Conservation (phyloP, 352 stramenopile species). For the Phytophthora hybrid region DNA sequence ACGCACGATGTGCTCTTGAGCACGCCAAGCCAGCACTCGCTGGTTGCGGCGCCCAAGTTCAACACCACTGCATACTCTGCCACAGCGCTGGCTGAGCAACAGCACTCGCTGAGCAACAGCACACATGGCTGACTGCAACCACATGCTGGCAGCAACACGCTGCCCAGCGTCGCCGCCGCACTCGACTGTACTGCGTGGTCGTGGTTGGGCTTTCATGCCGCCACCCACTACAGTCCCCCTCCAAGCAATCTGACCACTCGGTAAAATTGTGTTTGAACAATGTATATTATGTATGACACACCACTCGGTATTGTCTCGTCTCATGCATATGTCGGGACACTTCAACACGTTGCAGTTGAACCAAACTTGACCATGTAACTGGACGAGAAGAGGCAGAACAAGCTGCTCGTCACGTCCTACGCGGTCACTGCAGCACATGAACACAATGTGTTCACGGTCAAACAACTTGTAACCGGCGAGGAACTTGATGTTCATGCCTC, state of each 20-base stretch:
- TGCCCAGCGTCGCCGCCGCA: not conserved
- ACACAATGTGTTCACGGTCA: too few relatives aligned
- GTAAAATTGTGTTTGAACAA: constrained; percentile 5
- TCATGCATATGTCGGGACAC: constrained; percentile 4
- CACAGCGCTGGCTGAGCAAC: not conserved
- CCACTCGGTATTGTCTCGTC: constrained; percentile 10
- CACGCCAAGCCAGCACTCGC: not conserved
- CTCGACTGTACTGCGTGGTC: constrained; percentile 25
- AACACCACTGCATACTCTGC: constrained; percentile 3
- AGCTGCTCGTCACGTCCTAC: too few relatives aligned
- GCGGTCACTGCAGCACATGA: too few relatives aligned
- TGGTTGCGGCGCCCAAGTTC: constrained; percentile 1
- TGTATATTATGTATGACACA: constrained; percentile 14
- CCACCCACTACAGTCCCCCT: constrained; percentile 29
- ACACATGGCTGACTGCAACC: constrained; percentile 14
- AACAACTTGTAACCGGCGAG: too few relatives aligned
- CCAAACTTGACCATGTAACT: constrained; percentile 15
- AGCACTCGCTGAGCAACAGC: not conserved
- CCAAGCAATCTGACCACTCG: constrained; percentile 23
- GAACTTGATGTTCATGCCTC: too few relatives aligned
- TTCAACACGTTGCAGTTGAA: constrained; percentile 24
- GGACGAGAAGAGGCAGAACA: too few relatives aligned
- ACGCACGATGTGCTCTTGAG: not conserved
- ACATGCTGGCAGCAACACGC: constrained; percentile 3
- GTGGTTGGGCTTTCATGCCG: constrained; percentile 13